phyloP scores from a whole-genome alignment of 1,284 basidiomycete genomes.

The Neonothopanus nambi region DNA sequence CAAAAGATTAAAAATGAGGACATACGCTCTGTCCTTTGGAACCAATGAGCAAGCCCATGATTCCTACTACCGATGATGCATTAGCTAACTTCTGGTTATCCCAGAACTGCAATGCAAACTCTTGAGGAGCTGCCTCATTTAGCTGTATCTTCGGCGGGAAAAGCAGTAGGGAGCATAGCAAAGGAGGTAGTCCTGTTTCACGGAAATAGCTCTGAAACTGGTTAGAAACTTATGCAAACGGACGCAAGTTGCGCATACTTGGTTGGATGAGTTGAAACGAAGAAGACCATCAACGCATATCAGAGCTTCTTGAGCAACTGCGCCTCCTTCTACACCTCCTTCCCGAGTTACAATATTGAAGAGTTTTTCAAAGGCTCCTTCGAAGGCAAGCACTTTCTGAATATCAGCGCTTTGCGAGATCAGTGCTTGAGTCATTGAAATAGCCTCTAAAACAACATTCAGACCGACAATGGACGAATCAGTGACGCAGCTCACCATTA shows the following conservation, averaged over 20 bases:
- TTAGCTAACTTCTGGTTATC: constrained; percentile 87
- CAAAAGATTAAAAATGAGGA: constrained; percentile 14
- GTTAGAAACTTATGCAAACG: constrained; percentile 11
- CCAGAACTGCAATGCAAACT: constrained; percentile 97
- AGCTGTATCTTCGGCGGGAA: constrained; percentile 76
- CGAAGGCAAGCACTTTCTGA: constrained; percentile 96
- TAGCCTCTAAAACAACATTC: constrained; percentile 58
- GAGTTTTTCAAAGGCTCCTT: constrained; percentile 94
- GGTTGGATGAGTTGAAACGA: constrained; percentile 93
- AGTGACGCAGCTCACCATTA: constrained; percentile 58
- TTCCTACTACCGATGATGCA: constrained; percentile 74
- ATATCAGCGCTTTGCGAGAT: constrained; percentile 90
- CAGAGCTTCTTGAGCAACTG: constrained; percentile 86
- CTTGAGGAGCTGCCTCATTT: constrained; percentile 77
- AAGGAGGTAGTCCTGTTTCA: constrained; percentile 83
- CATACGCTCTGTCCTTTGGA: constrained; percentile 72
- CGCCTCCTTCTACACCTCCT: constrained; percentile 90
- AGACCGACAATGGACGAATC: background rate
- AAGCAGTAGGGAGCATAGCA: constrained; percentile 81
- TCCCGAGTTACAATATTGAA: constrained; percentile 88
- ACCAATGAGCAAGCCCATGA: constrained; percentile 75
- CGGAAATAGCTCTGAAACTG: constrained; percentile 88
- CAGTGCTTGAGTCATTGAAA: constrained; percentile 82
- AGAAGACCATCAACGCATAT: constrained; percentile 84
- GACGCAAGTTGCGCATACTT: constrained; percentile 52